Conservation (phyloP, 495 filamentous ascomycete genomes). For the Durotheca rogersii region DNA sequence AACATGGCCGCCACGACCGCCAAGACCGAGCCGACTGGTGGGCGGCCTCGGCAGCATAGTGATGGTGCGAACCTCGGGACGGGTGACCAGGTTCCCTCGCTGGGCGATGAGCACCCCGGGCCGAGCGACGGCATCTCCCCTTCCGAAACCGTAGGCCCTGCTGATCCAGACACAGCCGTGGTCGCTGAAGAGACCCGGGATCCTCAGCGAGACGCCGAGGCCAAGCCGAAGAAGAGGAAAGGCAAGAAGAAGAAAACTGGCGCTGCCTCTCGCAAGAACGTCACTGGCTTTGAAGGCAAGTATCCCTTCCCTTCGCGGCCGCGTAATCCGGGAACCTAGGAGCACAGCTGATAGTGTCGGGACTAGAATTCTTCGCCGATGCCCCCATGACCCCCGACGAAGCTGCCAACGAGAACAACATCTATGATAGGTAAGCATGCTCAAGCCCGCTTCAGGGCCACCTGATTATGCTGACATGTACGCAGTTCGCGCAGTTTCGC, state of each 20-base stretch:
- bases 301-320: conserved; percentile 2
- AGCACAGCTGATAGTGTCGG: conserved; percentile 7
- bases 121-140: not conserved
- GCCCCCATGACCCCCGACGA: conserved; percentile 71
- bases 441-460: not conserved
- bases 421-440: conserved; percentile 56
- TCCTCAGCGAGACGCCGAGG: conserved; percentile 9
- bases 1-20: conserved; percentile 1
- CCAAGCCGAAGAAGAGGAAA: conserved; percentile 40
- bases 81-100: conserved; percentile 1
- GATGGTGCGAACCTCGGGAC: conserved; percentile 1
- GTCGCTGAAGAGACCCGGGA: not conserved
- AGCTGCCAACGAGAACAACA: conserved; percentile 55
- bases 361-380: conserved; percentile 71
- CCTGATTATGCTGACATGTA: conserved; percentile 21
- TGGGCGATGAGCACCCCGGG: not conserved
- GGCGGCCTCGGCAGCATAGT: conserved; percentile 13
- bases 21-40: conserved; percentile 11
- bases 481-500: conserved; percentile 38
- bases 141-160: not conserved
- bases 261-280: conserved; percentile 16
- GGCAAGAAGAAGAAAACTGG: conserved; percentile 33
- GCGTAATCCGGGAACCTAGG: not conserved
- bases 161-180: not conserved
- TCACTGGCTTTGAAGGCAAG: conserved; percentile 50